A percentile compares a stretch with the other conserved stretches of the same genome.
These are phyloP conservation scores for Leccinum angustisporum DNA, from an alignment of 1,284 basidiomycete genomes.

Conservation along the genomic window DNA sequence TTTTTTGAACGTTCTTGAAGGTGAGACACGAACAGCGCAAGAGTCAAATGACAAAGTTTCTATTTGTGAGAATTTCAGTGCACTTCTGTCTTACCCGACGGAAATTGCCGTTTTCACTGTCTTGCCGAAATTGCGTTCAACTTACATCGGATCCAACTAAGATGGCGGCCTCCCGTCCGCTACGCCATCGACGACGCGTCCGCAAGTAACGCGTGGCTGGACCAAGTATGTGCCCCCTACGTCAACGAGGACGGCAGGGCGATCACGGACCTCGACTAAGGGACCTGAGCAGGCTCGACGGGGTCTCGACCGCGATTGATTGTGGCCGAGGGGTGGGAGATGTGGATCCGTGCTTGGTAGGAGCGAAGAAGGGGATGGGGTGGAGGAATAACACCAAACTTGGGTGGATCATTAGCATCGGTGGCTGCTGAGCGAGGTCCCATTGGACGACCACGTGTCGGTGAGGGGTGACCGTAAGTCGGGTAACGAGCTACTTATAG, in stretches of 20 bases:
- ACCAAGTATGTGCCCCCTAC: conserved; percentile 61
- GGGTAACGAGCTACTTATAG: conserved; percentile 39
- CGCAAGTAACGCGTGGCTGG: conserved; percentile 48
- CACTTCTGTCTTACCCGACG: too few relatives aligned
- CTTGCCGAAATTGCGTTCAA: too few relatives aligned
- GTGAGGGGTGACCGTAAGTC: conserved; percentile 34
- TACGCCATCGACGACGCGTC: conserved; percentile 28
- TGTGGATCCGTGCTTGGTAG: conserved; percentile 45
- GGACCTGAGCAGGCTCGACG: neutral
- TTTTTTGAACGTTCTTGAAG: neutral
- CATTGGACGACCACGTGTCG: conserved; percentile 29
- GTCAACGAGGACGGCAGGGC: conserved; percentile 56
- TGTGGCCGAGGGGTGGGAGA: conserved; percentile 48
- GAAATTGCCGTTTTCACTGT: too few relatives aligned
- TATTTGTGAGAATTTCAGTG: too few relatives aligned
- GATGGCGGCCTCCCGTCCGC: conserved; percentile 27
- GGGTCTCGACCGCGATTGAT: conserved; percentile 50
- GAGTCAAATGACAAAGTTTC: too few relatives aligned
- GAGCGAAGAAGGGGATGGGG: conserved; percentile 18
- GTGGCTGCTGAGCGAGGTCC: conserved; percentile 46
- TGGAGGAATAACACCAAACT: conserved; percentile 29
- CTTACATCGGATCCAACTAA: conserved; percentile 13
- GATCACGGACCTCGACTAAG: conserved; percentile 68
- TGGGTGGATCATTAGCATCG: conserved; percentile 60
- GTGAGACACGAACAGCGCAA: neutral